phyloP scores from a whole-genome alignment of 768 basidiomycete species.

The Sarcodon aspratus region DNA sequence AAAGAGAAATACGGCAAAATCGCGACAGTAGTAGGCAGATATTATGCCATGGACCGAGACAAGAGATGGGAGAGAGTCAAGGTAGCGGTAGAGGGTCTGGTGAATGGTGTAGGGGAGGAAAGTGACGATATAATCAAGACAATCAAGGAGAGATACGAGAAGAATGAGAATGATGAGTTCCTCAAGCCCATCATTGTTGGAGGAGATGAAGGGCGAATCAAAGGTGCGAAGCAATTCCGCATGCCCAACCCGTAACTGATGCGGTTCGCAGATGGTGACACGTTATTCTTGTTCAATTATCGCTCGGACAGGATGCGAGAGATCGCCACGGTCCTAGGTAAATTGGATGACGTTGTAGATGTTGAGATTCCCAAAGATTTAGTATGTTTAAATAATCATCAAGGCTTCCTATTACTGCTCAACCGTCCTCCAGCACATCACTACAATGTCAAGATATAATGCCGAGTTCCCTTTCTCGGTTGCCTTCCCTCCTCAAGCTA shows the following conservation, averaged over 20 bases:
- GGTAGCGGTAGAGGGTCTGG: constrained; percentile 78
- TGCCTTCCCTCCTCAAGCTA: constrained; percentile 88
- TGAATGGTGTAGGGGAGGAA: constrained; percentile 57
- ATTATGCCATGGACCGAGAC: constrained; percentile 96
- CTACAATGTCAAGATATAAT: constrained; percentile 93
- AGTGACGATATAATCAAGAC: constrained; percentile 48
- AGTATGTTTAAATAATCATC: constrained; percentile 28
- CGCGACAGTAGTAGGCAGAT: constrained; percentile 78
- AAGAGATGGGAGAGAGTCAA: constrained; percentile 95
- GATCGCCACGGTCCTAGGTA: constrained; percentile 70
- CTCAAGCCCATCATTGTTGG: constrained; percentile 89
- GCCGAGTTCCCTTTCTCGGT: constrained; percentile 80
- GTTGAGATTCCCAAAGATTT: constrained; percentile 72
- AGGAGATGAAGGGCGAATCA: constrained; percentile 66
- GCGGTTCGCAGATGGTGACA: constrained; percentile 54
- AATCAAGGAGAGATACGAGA: constrained; percentile 66
- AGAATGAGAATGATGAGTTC: constrained; percentile 90
- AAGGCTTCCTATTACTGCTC: not conserved
- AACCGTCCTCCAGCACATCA: constrained; percentile 46
- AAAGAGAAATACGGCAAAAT: constrained; percentile 73
- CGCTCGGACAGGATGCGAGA: constrained; percentile 95
- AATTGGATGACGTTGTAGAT: constrained; percentile 77
- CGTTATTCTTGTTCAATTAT: constrained; percentile 95
- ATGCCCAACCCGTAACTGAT: not conserved
- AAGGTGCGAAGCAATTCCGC: constrained; percentile 36